Conservation (phyloP, 2,329 filamentous ascomycete species). For the Paraphoma sp. region DNA sequence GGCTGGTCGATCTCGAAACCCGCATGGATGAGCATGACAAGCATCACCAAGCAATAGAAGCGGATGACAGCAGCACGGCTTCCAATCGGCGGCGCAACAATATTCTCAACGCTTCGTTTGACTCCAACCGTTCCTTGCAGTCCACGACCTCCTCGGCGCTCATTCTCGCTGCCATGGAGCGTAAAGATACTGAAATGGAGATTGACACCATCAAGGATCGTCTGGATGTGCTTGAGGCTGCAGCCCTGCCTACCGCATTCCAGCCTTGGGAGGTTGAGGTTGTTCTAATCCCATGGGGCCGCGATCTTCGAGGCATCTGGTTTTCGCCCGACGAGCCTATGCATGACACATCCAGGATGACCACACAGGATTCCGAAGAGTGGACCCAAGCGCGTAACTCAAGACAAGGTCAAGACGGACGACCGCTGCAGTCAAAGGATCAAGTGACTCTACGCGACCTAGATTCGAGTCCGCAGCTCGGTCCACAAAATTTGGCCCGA, state of each 20-base stretch:
- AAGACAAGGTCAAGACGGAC: slow-evolving; percentile 13
- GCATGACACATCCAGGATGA: slow-evolving; percentile 40
- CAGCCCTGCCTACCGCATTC: slow-evolving; percentile 63
- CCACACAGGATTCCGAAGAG: slow-evolving; percentile 54
- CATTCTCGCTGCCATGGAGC: slow-evolving; percentile 43
- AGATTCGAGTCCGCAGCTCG: slow-evolving; percentile 31
- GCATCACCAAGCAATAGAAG: slow-evolving; percentile 39
- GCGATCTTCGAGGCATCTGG: slow-evolving; percentile 61
- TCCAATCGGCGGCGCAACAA: slow-evolving; percentile 38
- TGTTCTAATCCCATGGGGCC: slow-evolving; percentile 74
- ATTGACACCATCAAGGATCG: slow-evolving; percentile 58
- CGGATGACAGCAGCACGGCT: slow-evolving; percentile 34
- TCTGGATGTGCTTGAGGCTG: slow-evolving; percentile 63
- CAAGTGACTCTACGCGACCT: slow-evolving; percentile 20
- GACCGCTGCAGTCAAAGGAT: slow-evolving; percentile 1
- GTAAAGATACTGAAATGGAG: slow-evolving; percentile 50
- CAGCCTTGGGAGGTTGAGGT: slow-evolving; percentile 79
- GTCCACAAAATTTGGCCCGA: slow-evolving; percentile 12
- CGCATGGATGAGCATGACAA: slow-evolving; percentile 52
- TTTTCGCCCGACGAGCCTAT: slow-evolving; percentile 52
- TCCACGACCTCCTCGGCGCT: slow-evolving; percentile 49
- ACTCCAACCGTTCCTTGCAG: slow-evolving; percentile 45
- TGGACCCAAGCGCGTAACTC: slow-evolving; percentile 51
- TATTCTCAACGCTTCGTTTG: slow-evolving; percentile 48
- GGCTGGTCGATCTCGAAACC: slow-evolving; percentile 73